phyloP scores from a whole-genome alignment of 75 land plant species.

The Pseudotsuga menziesii region DNA sequence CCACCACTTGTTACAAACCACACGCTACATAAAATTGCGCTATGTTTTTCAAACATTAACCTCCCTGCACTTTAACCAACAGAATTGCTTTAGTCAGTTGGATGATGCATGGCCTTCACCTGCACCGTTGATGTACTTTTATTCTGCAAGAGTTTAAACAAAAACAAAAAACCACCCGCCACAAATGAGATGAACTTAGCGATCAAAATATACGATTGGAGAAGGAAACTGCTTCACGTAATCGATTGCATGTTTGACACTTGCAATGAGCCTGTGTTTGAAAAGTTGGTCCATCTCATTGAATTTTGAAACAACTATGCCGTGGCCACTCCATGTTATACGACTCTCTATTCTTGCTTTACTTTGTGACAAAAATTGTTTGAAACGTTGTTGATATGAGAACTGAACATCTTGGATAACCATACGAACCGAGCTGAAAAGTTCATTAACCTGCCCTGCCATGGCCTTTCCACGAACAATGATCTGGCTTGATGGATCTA shows the following conservation, averaged over 20 bases:
- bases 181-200: slow-evolving; percentile 94
- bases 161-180: slow-evolving; percentile 85
- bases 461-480: slow-evolving; percentile 94
- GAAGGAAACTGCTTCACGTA: slow-evolving; percentile 97
- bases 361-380: slow-evolving; percentile 95
- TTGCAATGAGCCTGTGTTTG: too few species aligned
- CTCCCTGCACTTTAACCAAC: too few species aligned
- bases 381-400: slow-evolving; percentile 85
- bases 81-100: too few species aligned
- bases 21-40: too few species aligned
- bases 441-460: slow-evolving; percentile 75
- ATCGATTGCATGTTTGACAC: slow-evolving; percentile 76
- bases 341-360: slow-evolving; percentile 89
- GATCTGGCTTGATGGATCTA: slow-evolving; percentile 71
- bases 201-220: slow-evolving; percentile 66
- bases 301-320: too few species aligned
- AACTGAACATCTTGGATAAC: slow-evolving; percentile 93
- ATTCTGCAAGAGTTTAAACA: too few species aligned
- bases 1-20: too few species aligned
- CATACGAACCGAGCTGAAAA: slow-evolving; percentile 80
- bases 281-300: too few species aligned
- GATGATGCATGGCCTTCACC: too few species aligned
- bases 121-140: too few species aligned
- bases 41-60: too few species aligned
- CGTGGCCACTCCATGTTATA: too few species aligned